phyloP scores from a whole-genome alignment of 768 basidiomycete genomes.

The Trichaptum fuscoviolaceum region DNA sequence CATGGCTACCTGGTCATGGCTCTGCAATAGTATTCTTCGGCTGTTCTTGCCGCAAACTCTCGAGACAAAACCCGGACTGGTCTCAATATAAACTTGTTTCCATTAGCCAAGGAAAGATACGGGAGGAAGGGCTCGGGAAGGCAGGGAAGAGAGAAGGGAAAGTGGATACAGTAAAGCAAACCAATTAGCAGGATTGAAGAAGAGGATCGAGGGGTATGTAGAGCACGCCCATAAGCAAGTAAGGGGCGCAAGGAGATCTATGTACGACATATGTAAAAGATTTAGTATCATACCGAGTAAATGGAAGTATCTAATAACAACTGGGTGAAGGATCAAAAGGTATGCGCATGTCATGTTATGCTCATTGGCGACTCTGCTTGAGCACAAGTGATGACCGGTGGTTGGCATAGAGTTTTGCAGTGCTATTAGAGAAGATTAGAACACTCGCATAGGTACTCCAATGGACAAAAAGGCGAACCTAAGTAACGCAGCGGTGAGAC shows the following conservation, averaged over 20 bases:
- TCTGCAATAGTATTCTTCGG: too few species aligned
- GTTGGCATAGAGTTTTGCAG: constrained; percentile 69
- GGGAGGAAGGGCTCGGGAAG: neutral
- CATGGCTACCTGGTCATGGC: too few species aligned
- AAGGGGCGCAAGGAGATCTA: neutral
- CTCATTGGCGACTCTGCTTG: constrained; percentile 32
- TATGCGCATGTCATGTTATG: neutral
- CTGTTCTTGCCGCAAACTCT: too few species aligned
- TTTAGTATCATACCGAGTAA: neutral
- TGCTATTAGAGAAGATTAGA: constrained; percentile 32
- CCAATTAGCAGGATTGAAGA: neutral
- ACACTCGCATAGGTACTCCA: neutral
- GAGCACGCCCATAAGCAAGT: neutral
- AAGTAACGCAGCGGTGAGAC: constrained; percentile 64
- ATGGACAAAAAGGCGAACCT: constrained; percentile 44
- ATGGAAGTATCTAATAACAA: neutral
- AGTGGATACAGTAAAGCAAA: neutral
- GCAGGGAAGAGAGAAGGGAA: neutral
- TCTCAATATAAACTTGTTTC: neutral
- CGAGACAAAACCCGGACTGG: too few species aligned
- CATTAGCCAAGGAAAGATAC: neutral
- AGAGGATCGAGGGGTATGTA: neutral
- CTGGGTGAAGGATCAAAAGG: neutral
- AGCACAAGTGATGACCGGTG: constrained; percentile 53
- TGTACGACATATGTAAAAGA: neutral